phyloP scores from a whole-genome alignment of 2,329 filamentous ascomycete genomes.

The Ophiosphaerella narmari region DNA sequence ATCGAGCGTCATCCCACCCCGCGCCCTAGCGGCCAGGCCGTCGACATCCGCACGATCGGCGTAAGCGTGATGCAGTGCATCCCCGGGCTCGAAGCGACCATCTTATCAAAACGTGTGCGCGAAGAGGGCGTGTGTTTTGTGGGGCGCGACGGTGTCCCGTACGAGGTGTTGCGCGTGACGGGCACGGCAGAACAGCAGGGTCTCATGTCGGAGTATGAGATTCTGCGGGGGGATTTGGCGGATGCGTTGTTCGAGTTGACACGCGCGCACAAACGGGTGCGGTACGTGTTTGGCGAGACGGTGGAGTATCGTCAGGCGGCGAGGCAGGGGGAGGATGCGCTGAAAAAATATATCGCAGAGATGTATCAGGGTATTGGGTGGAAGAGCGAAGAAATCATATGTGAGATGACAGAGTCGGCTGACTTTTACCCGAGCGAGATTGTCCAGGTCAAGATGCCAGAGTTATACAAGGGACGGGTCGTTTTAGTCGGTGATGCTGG shows the following conservation, averaged over 20 bases:
- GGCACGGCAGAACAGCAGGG: constrained; percentile 41
- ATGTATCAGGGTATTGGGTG: constrained; percentile 43
- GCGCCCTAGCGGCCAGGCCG: constrained; percentile 49
- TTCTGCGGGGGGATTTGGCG: constrained; percentile 31
- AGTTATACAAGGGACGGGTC: constrained; percentile 54
- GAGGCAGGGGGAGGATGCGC: constrained; percentile 34
- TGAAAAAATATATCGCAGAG: not conserved
- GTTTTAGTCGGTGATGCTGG: constrained; percentile 59
- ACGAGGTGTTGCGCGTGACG: constrained; percentile 37
- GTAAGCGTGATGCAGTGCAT: constrained; percentile 47
- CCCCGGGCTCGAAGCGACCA: constrained; percentile 42
- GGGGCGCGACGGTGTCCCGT: constrained; percentile 11
- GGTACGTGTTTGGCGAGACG: not conserved
- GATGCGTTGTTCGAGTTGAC: constrained; percentile 32
- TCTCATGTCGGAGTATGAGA: constrained; percentile 28
- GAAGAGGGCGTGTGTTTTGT: constrained; percentile 49
- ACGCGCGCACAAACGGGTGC: constrained; percentile 13
- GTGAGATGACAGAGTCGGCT: constrained; percentile 42
- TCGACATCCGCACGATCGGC: constrained; percentile 50
- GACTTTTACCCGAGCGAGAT: constrained; percentile 55
- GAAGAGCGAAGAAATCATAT: constrained; percentile 49
- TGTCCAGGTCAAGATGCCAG: constrained; percentile 50
- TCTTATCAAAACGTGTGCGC: constrained; percentile 22
- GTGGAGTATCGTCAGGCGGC: constrained; percentile 26
- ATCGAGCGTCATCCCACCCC: constrained; percentile 49